Evolutionary conservation across 768 basidiomycete genomes (phyloP).

Genomic region (Cytidiella melzeri): DNA sequence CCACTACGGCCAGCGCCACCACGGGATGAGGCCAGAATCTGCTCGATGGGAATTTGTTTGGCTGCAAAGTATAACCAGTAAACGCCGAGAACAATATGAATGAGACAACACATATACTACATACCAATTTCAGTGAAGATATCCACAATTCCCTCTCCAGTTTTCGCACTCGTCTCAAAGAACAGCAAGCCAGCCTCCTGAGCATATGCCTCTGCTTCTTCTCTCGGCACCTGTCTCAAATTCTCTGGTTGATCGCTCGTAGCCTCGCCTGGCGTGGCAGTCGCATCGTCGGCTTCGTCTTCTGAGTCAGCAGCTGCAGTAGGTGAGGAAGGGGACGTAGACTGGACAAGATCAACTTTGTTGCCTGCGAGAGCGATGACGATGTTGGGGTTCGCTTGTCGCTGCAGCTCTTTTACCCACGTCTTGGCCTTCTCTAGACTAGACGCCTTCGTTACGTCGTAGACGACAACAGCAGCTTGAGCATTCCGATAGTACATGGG

Average conservation of each 20-base stretch:
- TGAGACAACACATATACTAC: conserved; percentile 19
- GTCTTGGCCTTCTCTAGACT: conserved; percentile 98
- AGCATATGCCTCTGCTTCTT: conserved; percentile 96
- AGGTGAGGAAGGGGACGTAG: conserved; percentile 45
- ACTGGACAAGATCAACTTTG: conserved; percentile 87
- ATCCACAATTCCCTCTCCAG: conserved; percentile 91
- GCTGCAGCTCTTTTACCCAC: conserved; percentile 98
- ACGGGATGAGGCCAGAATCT: conserved; percentile 82
- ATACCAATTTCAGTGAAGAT: conserved; percentile 97
- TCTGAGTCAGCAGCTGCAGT: conserved; percentile 62
- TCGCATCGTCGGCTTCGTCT: conserved; percentile 91
- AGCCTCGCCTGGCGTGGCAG: conserved; percentile 72
- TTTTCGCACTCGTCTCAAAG: conserved; percentile 98
- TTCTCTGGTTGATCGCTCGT: conserved; percentile 60
- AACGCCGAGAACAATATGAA: neutral
- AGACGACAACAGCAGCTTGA: conserved; percentile 96
- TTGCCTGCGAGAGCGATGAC: conserved; percentile 98
- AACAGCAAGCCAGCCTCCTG: conserved; percentile 91
- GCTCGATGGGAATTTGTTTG: conserved; percentile 89
- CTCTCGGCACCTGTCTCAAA: conserved; percentile 83
- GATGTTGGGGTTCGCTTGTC: conserved; percentile 98
- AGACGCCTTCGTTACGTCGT: conserved; percentile 93
- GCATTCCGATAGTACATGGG: conserved; percentile 99
- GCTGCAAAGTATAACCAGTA: conserved; percentile 32
- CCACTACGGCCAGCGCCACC: conserved; percentile 60